Evolutionary conservation across 2,329 filamentous ascomycete genomes (phyloP).

Genomic region (Setomelanomma holmii): DNA sequence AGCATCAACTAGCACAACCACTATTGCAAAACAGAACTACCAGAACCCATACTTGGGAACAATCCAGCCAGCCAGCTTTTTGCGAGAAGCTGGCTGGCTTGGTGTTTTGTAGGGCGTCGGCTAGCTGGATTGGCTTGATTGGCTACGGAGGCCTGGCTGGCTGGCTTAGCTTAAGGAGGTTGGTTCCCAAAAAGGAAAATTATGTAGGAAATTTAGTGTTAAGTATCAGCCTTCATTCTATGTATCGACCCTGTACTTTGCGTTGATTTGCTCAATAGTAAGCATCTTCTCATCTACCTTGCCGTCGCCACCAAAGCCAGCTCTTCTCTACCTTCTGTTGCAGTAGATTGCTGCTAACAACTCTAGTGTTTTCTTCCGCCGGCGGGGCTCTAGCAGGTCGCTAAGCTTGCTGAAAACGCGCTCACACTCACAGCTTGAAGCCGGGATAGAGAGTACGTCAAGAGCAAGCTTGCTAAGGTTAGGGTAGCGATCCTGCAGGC

Average conservation of each 20-base stretch:
- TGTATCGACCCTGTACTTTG: not conserved
- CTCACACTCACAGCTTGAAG: too few relatives aligned
- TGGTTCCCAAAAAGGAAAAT: not conserved
- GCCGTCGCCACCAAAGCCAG: not conserved
- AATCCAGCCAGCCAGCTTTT: too few relatives aligned
- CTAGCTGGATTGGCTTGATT: too few relatives aligned
- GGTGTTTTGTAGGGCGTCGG: not conserved
- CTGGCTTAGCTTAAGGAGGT: not conserved
- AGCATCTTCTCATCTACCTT: conserved; percentile 2
- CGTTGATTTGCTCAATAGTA: not conserved
- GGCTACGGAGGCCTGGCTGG: too few relatives aligned
- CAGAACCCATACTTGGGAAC: too few relatives aligned
- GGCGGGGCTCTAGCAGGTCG: too few relatives aligned
- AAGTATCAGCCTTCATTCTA: not conserved
- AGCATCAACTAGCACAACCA: too few relatives aligned
- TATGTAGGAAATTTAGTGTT: not conserved
- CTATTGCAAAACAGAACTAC: too few relatives aligned
- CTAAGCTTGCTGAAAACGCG: too few relatives aligned
- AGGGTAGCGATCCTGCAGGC: not conserved
- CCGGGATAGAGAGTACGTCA: too few relatives aligned
- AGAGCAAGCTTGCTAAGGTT: too few relatives aligned
- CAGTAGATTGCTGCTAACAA: not conserved
- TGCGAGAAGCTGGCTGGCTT: conserved; percentile 1
- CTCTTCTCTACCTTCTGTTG: not conserved
- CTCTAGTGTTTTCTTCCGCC: too few relatives aligned